Conservation (phyloP, 1,284 basidiomycete genomes). For the Leccinum griseonigrum region DNA sequence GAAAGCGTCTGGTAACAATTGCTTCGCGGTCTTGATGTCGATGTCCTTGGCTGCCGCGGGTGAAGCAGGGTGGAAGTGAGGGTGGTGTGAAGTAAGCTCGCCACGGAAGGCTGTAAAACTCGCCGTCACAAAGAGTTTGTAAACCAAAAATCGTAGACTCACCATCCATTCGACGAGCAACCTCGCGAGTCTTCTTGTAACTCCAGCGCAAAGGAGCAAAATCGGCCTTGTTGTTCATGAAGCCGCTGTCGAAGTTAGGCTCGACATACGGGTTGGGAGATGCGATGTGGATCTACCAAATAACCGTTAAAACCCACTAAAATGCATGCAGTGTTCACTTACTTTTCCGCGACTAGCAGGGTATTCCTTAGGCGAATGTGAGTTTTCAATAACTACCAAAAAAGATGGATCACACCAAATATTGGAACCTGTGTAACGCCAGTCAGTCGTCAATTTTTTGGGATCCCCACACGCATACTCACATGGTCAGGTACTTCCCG, state of each 20-base stretch:
- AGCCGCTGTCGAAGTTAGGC: constrained; percentile 67
- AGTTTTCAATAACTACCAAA: background rate
- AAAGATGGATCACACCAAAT: constrained; percentile 37
- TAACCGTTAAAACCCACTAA: constrained; percentile 5
- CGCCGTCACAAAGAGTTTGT: background rate
- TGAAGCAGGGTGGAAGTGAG: constrained; percentile 69
- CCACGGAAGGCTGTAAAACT: constrained; percentile 55
- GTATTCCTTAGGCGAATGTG: constrained; percentile 42
- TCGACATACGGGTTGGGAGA: constrained; percentile 60
- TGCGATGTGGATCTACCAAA: constrained; percentile 57
- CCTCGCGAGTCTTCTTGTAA: constrained; percentile 71
- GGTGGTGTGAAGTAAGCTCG: constrained; percentile 69
- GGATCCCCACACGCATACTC: constrained; percentile 1
- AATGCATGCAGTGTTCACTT: constrained; percentile 6
- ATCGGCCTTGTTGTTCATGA: constrained; percentile 76
- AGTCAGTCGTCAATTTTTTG: constrained; percentile 1
- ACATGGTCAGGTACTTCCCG: constrained; percentile 70
- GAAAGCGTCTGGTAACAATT: constrained; percentile 56
- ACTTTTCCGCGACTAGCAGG: constrained; percentile 66
- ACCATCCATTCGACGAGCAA: constrained; percentile 73
- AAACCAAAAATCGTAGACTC: constrained; percentile 4
- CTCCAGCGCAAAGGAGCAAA: constrained; percentile 75
- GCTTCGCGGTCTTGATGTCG: constrained; percentile 66
- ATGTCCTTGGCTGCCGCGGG: constrained; percentile 59
- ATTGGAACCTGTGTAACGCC: constrained; percentile 48